Evolutionary conservation across 371 early-diverging fungal genomes (phyloP).

Genomic region (Encephalitozoon romaleae): DNA sequence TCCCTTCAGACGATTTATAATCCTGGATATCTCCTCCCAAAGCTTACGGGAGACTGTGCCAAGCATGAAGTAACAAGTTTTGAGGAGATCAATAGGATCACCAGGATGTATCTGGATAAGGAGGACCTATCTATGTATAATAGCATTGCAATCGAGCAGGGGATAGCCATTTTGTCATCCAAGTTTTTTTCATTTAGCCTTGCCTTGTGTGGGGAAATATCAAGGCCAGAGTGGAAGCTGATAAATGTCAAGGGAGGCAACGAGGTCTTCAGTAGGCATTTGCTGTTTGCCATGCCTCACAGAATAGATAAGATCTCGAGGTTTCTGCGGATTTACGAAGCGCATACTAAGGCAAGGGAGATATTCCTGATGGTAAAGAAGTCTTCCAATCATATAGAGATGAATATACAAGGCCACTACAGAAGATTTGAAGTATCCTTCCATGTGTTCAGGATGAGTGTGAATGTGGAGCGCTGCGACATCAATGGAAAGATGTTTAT

Average conservation of each 20-base stretch:
- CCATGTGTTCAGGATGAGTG: neutral
- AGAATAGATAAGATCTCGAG: neutral
- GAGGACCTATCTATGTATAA: slow-evolving; percentile 20
- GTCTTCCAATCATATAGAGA: neutral
- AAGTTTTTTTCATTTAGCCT: slow-evolving; percentile 21
- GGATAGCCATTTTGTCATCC: slow-evolving; percentile 15
- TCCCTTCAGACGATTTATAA: neutral
- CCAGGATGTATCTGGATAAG: slow-evolving; percentile 37
- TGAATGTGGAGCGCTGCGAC: neutral
- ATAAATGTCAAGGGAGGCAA: slow-evolving; percentile 2
- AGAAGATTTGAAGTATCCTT: neutral
- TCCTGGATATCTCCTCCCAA: neutral
- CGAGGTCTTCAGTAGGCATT: neutral
- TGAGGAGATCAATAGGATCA: slow-evolving; percentile 18
- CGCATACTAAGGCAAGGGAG: neutral
- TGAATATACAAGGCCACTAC: neutral
- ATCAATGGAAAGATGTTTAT: neutral
- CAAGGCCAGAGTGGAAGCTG: slow-evolving; percentile 35
- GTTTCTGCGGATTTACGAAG: neutral
- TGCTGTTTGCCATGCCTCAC: neutral
- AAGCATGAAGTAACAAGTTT: neutral
- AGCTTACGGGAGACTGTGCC: neutral
- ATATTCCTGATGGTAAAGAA: neutral
- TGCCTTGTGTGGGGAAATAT: slow-evolving; percentile 30
- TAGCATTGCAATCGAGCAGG: slow-evolving; percentile 16